These are phyloP conservation scores for Syzygium aromaticum DNA, from an alignment of 345 rosid species.

Conservation along the genomic window DNA sequence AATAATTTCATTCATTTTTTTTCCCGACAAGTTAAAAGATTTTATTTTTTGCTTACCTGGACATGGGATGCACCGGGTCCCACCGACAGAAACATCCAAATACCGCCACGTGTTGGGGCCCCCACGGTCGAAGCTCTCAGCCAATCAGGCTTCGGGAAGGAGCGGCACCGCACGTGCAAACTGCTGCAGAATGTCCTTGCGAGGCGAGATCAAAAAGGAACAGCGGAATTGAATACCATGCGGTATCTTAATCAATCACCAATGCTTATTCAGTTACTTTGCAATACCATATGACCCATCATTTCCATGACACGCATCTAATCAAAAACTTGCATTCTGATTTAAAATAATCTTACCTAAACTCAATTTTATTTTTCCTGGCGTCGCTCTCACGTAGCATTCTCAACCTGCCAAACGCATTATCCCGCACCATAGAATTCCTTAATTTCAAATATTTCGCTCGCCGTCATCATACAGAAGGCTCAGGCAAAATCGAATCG, in stretches of 20 bases:
- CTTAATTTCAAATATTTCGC: background rate
- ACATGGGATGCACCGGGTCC: background rate
- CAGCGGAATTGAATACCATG: background rate
- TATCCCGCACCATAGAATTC: rapidly evolving
- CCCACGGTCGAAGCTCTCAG: background rate
- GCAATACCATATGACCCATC: background rate
- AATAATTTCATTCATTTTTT: background rate
- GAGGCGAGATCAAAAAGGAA: background rate
- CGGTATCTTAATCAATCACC: background rate
- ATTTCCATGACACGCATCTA: background rate
- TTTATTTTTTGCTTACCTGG: background rate
- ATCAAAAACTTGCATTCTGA: background rate
- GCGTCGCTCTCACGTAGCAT: background rate
- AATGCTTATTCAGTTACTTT: background rate
- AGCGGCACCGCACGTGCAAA: background rate
- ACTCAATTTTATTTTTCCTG: background rate
- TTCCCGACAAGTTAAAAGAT: background rate
- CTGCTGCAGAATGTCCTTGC: background rate
- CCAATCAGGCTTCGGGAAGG: background rate
- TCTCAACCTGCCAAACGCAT: rapidly evolving
- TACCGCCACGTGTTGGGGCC: background rate
- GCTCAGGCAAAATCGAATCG: background rate
- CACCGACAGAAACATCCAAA: background rate
- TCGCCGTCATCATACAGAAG: rapidly evolving
- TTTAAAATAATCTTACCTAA: background rate